Base-by-base conservation (phyloP, 139 green algal species). In the Picochlorum sp. region DNA sequence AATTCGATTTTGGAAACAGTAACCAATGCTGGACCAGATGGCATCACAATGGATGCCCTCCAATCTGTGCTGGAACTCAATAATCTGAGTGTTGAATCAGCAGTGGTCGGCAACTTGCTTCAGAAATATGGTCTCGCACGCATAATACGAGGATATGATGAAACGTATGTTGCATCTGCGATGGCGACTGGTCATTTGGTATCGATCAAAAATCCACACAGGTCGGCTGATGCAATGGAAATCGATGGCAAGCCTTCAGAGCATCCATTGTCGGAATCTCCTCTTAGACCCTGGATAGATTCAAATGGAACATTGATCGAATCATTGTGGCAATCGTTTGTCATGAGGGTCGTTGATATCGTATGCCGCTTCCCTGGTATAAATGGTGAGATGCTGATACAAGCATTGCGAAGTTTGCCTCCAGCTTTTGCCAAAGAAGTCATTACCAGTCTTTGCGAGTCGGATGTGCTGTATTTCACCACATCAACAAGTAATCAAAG, bases 281-380 rank as follows among this genome's bases (percentile, higher is more conserved):
- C 69, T 20, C 20, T 72, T 1, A 49, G 69, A 15, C 69, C 69
- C 4, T 76, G 69, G 69, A 56, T 68, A 4, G 62, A 76, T 49
- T 49, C 58, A 5, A 46, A 61, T n/a, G 69, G 69, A 7, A 6
- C 30, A n/a, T 54, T 72, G 20, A 65, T 61, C 11, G n/a, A 52
- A 6, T 2, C 8, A 24, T 37, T 76, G 21, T 76, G 63, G 62
- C 24, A 62, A 24, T n/a, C 62, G 3, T 54, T 76, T 1, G 30
- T 54, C 1, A 15, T 14, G 2, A 60, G 67, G 9, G 54, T 56
- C 7, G 8, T 66, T 11, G 44, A 62, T 11, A 23, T 49, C 13
- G 63, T 57, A 11, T 34, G 26, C 30, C 52, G 54, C 3, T 54
- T 56, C 8, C 69, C 69, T 32, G 69, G 69, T 58, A 56, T 28